Percentiles rank a stretch among this genome's conserved stretches.
These are phyloP conservation scores for Orbilia quercus DNA, from an alignment of 2,329 filamentous ascomycete genomes.

Conservation along the genomic window DNA sequence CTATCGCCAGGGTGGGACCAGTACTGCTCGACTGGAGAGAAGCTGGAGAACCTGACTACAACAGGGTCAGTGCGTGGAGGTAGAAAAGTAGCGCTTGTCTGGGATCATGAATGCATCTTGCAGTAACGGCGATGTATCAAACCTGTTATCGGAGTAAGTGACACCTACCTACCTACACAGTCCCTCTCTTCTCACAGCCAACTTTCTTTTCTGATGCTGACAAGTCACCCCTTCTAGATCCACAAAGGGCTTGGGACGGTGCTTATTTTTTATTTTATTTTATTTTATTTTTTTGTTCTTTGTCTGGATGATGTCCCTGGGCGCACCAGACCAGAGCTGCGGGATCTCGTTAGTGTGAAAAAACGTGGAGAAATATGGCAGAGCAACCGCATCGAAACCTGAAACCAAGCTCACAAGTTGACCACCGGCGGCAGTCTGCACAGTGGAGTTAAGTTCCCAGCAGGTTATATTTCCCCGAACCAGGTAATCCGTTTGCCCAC, in stretches of 20 bases:
- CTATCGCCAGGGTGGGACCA: too few species aligned
- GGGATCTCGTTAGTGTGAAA: slow-evolving; percentile 51
- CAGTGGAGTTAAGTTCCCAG: slow-evolving; percentile 26
- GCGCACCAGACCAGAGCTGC: slow-evolving; percentile 44
- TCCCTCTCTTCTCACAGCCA: too few species aligned
- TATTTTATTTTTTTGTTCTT: slow-evolving; percentile 3
- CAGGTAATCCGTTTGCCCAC: slow-evolving; percentile 43
- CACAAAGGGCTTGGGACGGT: slow-evolving; percentile 10
- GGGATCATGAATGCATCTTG: slow-evolving; percentile 48
- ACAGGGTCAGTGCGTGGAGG: slow-evolving; percentile 43
- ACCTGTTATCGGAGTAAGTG: slow-evolving; percentile 49
- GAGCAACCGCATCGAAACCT: background rate
- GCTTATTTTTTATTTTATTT: too few species aligned
- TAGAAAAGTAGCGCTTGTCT: slow-evolving; percentile 36
- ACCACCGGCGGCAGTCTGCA: background rate
- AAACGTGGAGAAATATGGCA: slow-evolving; percentile 55
- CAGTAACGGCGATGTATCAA: slow-evolving; percentile 43
- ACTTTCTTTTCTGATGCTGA: slow-evolving; percentile 36
- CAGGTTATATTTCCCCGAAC: slow-evolving; percentile 48
- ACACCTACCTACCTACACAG: slow-evolving; percentile 25
- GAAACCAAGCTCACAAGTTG: slow-evolving; percentile 3
- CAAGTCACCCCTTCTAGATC: slow-evolving; percentile 27
- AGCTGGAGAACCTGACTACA: background rate
- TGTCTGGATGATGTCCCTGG: slow-evolving; percentile 34
- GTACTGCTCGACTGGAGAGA: too few species aligned